A percentile compares a stretch with the other conserved stretches of the same genome.
phyloP scores from a whole-genome alignment of 805 yeast genomes.

The Saccharomycopsis vini region DNA sequence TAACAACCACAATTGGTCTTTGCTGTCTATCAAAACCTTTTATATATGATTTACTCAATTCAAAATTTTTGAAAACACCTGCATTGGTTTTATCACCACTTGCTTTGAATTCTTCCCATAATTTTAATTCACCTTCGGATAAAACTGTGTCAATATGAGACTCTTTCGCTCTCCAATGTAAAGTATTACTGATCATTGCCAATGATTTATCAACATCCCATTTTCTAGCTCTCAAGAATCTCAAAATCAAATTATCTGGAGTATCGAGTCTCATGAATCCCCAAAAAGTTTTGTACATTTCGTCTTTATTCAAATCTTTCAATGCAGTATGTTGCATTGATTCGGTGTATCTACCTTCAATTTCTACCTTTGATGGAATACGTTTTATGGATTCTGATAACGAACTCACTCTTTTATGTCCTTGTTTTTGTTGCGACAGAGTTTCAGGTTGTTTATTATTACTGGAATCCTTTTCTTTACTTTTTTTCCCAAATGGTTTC shows the following conservation, averaged over 20 bases:
- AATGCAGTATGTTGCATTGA: conserved; percentile 39
- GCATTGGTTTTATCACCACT: conserved; percentile 23
- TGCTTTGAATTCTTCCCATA: conserved; percentile 18
- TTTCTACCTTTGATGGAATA: conserved; percentile 23
- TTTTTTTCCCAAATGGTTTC: conserved; percentile 10
- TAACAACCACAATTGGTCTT: conserved; percentile 74
- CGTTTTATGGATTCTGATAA: conserved; percentile 15
- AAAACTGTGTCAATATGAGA: conserved; percentile 53
- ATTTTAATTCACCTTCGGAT: conserved; percentile 57
- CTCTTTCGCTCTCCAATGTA: conserved; percentile 66
- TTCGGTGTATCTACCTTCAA: conserved; percentile 28
- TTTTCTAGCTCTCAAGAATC: conserved; percentile 82
- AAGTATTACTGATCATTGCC: conserved; percentile 61
- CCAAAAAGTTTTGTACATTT: conserved; percentile 47
- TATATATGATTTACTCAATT: conserved; percentile 61
- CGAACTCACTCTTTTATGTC: conserved; percentile 14
- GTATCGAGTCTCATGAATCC: conserved; percentile 61
- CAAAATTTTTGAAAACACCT: conserved; percentile 48
- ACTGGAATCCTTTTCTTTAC: conserved; percentile 5
- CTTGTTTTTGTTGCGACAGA: too few species aligned
- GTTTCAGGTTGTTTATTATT: neutral
- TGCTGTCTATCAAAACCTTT: conserved; percentile 64
- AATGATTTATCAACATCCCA: conserved; percentile 65
- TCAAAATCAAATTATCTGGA: conserved; percentile 68
- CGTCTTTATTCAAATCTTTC: conserved; percentile 42